These are phyloP conservation scores for Candida quercuum DNA, from an alignment of 805 yeast genomes.

Conservation along the genomic window DNA sequence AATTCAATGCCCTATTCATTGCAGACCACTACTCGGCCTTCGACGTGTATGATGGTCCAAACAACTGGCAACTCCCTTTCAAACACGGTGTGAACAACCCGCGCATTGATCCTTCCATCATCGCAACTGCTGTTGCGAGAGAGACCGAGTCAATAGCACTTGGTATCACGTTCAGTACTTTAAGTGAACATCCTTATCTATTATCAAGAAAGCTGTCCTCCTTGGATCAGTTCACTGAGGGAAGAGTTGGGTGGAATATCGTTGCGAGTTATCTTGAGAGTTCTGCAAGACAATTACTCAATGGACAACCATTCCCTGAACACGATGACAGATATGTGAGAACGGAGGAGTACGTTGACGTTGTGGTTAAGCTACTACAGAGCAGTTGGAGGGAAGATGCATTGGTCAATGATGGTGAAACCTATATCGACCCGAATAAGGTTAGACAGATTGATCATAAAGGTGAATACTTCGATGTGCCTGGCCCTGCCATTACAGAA, in stretches of 20 bases:
- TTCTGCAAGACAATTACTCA: conserved; percentile 31
- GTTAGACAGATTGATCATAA: conserved; percentile 33
- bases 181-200: conserved; percentile 35
- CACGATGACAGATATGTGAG: conserved; percentile 32
- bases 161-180: conserved; percentile 35
- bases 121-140: conserved; percentile 35
- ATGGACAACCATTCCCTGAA: conserved; percentile 28
- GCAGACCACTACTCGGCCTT: conserved; percentile 38
- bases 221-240: conserved; percentile 35
- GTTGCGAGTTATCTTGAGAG: conserved; percentile 35
- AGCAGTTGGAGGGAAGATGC: conserved; percentile 34
- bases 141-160: conserved; percentile 32
- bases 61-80: conserved; percentile 10
- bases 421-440: conserved; percentile 28
- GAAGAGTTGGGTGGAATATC: conserved; percentile 40
- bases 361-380: conserved; percentile 30
- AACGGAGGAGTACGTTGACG: conserved; percentile 35
- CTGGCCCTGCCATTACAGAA: conserved; percentile 35
- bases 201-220: conserved; percentile 35
- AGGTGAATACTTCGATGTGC: conserved; percentile 35
- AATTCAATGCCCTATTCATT: conserved; percentile 31
- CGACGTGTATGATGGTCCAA: conserved; percentile 31
- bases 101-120: conserved; percentile 33
- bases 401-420: conserved; percentile 13
- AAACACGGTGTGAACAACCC: conserved; percentile 30